phyloP scores from a whole-genome alignment of 108 stramenopile genomes.

The Tribonema minus region DNA sequence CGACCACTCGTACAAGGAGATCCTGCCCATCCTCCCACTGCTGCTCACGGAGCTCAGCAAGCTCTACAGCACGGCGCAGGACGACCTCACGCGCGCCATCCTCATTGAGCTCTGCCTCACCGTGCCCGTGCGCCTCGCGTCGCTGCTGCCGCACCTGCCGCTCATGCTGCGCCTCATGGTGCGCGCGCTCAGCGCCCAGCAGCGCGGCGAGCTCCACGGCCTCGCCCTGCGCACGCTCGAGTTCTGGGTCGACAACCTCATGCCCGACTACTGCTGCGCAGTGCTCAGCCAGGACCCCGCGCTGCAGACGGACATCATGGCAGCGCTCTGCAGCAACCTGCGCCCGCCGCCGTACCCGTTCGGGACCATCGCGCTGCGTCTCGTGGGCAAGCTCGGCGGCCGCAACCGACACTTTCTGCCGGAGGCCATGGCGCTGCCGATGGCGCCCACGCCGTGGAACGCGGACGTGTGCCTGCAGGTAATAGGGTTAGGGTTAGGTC shows the following conservation, averaged over 20 bases:
- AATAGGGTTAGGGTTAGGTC: too few species aligned
- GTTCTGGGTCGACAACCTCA: conserved; percentile 94
- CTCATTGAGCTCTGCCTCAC: conserved; percentile 82
- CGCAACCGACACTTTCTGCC: conserved; percentile 77
- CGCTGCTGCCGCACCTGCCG: conserved; percentile 83
- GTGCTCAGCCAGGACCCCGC: conserved; percentile 35
- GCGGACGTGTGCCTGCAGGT: conserved; percentile 26
- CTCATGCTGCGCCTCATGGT: conserved; percentile 77
- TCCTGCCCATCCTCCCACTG: conserved; percentile 31
- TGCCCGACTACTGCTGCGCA: conserved; percentile 59
- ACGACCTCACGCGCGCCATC: conserved; percentile 47
- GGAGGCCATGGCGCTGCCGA: conserved; percentile 27
- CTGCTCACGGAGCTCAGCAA: conserved; percentile 41
- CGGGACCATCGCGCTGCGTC: conserved; percentile 76
- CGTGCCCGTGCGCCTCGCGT: conserved; percentile 79
- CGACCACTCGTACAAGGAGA: conserved; percentile 61
- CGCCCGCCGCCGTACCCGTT: conserved; percentile 87
- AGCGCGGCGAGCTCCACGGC: conserved; percentile 73
- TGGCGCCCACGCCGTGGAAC: conserved; percentile 15
- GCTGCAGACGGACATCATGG: conserved; percentile 66
- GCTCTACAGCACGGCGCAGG: conserved; percentile 42
- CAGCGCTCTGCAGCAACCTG: conserved; percentile 71
- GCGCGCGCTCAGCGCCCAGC: conserved; percentile 67
- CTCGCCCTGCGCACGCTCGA: conserved; percentile 78
- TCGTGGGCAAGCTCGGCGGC: conserved; percentile 81